These are phyloP conservation scores for Didymella lethalis DNA, from an alignment of 2,329 filamentous ascomycete species.

Conservation along the genomic window DNA sequence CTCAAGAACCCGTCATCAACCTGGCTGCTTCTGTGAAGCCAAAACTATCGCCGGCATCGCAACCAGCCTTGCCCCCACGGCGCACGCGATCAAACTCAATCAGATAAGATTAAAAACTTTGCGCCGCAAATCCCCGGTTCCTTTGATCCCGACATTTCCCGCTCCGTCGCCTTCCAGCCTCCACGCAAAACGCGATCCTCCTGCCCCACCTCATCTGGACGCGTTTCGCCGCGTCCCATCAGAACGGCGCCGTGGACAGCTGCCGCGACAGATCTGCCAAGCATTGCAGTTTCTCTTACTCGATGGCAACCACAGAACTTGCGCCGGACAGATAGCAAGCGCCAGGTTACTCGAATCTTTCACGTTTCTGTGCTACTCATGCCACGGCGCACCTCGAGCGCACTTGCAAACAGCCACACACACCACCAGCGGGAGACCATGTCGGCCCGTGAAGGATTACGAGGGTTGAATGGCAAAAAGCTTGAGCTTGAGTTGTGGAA, in stretches of 20 bases:
- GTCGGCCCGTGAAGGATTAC: constrained; percentile 10
- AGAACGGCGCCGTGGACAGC: not conserved
- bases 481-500: constrained; percentile 4
- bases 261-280: not conserved
- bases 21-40: not conserved
- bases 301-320: constrained; percentile 1
- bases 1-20: not conserved
- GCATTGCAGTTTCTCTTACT: constrained; percentile 18
- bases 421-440: not conserved
- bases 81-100: constrained; percentile 2
- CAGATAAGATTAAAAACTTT: not conserved
- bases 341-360: constrained; percentile 20
- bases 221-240: constrained; percentile 12
- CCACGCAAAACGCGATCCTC: not conserved
- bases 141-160: not conserved
- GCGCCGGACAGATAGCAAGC: constrained; percentile 12
- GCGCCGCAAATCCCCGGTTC: not conserved
- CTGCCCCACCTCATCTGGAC: constrained; percentile 11
- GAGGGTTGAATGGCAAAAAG: not conserved
- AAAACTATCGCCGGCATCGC: not conserved
- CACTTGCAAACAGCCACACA: not conserved
- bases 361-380: constrained; percentile 10
- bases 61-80: not conserved
- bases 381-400: not conserved
- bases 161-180: constrained; percentile 2